Evolutionary conservation across 345 rosid genomes (phyloP).

Genomic region (Gossypium bickii): DNA sequence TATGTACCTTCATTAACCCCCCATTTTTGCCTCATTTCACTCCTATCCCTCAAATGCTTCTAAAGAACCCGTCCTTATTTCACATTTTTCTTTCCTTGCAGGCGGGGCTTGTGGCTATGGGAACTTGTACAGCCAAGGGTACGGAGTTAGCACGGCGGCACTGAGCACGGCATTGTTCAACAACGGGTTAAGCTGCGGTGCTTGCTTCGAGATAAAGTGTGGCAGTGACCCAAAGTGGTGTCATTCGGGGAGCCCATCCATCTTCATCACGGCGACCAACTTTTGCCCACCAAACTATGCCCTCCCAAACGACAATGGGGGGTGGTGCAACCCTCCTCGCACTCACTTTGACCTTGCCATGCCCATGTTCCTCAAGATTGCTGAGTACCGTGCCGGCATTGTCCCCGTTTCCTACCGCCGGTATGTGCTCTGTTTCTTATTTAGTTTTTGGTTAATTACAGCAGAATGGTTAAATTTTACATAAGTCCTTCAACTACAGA

Average conservation of each 20-base stretch:
- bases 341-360: constrained; percentile 69
- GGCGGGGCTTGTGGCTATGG: constrained; percentile 83
- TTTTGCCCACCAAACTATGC: constrained; percentile 62
- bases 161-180: constrained; percentile 70
- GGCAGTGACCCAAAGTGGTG: constrained; percentile 56
- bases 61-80: no score
- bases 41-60: background rate
- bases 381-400: constrained; percentile 69
- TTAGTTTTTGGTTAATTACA: background rate
- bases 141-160: constrained; percentile 73
- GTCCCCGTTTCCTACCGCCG: constrained; percentile 78
- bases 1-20: background rate
- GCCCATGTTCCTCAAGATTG: constrained; percentile 76
- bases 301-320: constrained; percentile 57
- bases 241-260: constrained; percentile 54
- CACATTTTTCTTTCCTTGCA: constrained; percentile 10
- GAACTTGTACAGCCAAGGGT: constrained; percentile 68
- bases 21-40: background rate
- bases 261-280: constrained; percentile 58
- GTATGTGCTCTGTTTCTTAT: constrained; percentile 25
- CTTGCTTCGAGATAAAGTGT: constrained; percentile 71
- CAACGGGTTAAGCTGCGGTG: constrained; percentile 61
- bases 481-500: no score
- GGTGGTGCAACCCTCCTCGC: constrained; percentile 81
- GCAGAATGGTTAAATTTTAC: no score